phyloP scores from a whole-genome alignment of 768 basidiomycete species.

The Cyclocybe aegerita region DNA sequence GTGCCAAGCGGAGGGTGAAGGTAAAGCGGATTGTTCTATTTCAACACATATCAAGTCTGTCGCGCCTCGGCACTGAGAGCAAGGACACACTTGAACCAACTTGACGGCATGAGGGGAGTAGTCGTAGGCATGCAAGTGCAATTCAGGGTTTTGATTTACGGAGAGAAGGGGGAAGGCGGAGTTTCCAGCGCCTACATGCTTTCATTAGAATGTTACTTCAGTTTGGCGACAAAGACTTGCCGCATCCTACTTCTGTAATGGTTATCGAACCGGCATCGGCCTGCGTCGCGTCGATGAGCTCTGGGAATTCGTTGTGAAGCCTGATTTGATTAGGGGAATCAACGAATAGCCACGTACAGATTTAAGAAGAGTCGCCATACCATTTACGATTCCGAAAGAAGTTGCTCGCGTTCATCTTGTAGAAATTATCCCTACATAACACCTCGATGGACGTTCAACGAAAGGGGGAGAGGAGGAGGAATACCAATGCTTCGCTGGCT shows the following conservation, averaged over 20 bases:
- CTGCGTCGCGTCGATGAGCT: conserved; percentile 70
- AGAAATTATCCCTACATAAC: conserved; percentile 85
- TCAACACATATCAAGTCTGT: not conserved
- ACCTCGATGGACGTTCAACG: conserved; percentile 3
- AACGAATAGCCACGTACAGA: conserved; percentile 8
- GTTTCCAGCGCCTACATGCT: conserved; percentile 81
- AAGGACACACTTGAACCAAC: conserved; percentile 70
- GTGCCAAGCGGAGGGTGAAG: conserved; percentile 61
- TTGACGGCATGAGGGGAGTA: conserved; percentile 89
- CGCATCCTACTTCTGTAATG: conserved; percentile 91
- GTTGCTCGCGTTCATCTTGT: conserved; percentile 79
- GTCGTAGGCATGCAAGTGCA: conserved; percentile 82
- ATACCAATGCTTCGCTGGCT: conserved; percentile 73
- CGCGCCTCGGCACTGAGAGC: not conserved
- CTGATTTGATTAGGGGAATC: conserved; percentile 29
- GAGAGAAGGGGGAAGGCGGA: conserved; percentile 86
- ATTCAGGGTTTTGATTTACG: conserved; percentile 78
- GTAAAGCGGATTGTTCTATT: conserved; percentile 74
- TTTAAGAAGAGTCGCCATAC: conserved; percentile 29
- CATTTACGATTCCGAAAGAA: conserved; percentile 97
- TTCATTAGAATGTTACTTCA: no score
- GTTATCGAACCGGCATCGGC: conserved; percentile 75
- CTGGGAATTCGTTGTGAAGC: conserved; percentile 94
- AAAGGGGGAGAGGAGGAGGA: conserved; percentile 8
- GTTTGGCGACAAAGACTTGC: conserved; percentile 34